Percentiles rank a stretch among this genome's conserved stretches.
Evolutionary conservation across 768 basidiomycete species (phyloP).

Genomic region (Pulveroboletus sp.): DNA sequence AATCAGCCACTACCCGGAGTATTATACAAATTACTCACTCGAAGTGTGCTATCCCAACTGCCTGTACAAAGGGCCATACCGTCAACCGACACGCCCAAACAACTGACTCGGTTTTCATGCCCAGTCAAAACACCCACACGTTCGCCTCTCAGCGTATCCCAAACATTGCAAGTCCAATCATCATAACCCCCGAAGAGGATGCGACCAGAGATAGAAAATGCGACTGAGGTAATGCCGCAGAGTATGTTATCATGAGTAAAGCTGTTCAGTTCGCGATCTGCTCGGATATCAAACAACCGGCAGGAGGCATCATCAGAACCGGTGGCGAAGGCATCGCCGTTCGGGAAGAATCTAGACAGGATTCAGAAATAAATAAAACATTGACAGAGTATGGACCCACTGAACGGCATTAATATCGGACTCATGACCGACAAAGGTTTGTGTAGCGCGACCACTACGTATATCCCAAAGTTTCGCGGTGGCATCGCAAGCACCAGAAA

Average conservation of each 20-base stretch:
- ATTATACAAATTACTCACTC: slow-evolving; percentile 51
- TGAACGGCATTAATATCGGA: slow-evolving; percentile 99
- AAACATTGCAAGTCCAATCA: slow-evolving; percentile 99
- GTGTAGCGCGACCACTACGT: slow-evolving; percentile 93
- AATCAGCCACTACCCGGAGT: slow-evolving; percentile 8
- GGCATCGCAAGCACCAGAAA: slow-evolving; percentile 99
- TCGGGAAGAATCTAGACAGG: slow-evolving; percentile 88
- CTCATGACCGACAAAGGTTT: slow-evolving; percentile 98
- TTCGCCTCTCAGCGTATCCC: slow-evolving; percentile 98
- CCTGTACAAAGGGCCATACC: slow-evolving; percentile 99
- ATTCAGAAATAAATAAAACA: slow-evolving; percentile 5
- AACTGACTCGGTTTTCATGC: slow-evolving; percentile 97
- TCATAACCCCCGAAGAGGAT: slow-evolving; percentile 99
- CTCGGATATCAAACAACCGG: slow-evolving; percentile 95
- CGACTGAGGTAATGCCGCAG: slow-evolving; percentile 98
- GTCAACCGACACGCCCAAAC: slow-evolving; percentile 92
- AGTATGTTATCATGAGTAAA: slow-evolving; percentile 99
- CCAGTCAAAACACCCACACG: slow-evolving; percentile 96
- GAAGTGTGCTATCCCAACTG: slow-evolving; percentile 95
- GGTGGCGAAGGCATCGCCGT: slow-evolving; percentile 98
- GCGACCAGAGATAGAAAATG: slow-evolving; percentile 96
- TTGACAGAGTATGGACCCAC: slow-evolving; percentile 48
- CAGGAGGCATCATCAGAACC: slow-evolving; percentile 99
- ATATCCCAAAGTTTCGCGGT: slow-evolving; percentile 99
- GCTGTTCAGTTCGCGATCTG: slow-evolving; percentile 93